Conservation (phyloP, 495 filamentous ascomycete genomes). For the Emericellopsis terricola region DNA sequence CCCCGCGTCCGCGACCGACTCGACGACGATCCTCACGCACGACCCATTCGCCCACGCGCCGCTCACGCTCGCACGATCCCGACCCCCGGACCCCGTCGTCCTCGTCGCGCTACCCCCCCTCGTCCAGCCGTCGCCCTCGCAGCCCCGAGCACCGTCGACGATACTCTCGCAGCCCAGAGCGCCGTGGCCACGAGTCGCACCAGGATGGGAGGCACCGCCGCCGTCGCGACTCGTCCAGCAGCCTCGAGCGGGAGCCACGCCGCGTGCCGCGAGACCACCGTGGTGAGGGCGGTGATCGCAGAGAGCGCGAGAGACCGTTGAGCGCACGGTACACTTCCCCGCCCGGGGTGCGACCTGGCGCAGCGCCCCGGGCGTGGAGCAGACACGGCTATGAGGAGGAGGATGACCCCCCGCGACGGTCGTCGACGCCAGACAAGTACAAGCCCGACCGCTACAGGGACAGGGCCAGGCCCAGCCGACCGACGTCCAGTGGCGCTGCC, state of each 20-base stretch:
- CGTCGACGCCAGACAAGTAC: not conserved
- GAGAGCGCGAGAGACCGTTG: not conserved
- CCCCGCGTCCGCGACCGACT: not conserved
- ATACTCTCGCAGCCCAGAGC: not conserved
- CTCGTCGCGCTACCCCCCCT: not conserved
- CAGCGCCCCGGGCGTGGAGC: not conserved
- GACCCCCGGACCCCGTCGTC: not conserved
- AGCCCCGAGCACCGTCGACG: not conserved
- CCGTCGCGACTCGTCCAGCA: not conserved
- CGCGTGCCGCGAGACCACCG: not conserved
- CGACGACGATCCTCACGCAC: not conserved
- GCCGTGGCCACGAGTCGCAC: not conserved
- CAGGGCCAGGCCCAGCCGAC: not conserved
- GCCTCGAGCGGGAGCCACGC: not conserved
- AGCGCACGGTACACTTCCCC: not conserved
- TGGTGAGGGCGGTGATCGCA: not conserved
- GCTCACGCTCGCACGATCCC: not conserved
- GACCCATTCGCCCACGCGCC: not conserved
- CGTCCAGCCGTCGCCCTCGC: not conserved
- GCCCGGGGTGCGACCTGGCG: not conserved
- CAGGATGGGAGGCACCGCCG: not conserved
- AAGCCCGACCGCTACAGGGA: not conserved
- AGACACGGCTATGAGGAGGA: not conserved
- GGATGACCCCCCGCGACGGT: not conserved
- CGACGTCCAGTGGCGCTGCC: not conserved